Percentiles rank a stretch among this genome's conserved stretches.
Evolutionary conservation across 1,284 basidiomycete genomes (phyloP).

Genomic region (Serendipita sp.): DNA sequence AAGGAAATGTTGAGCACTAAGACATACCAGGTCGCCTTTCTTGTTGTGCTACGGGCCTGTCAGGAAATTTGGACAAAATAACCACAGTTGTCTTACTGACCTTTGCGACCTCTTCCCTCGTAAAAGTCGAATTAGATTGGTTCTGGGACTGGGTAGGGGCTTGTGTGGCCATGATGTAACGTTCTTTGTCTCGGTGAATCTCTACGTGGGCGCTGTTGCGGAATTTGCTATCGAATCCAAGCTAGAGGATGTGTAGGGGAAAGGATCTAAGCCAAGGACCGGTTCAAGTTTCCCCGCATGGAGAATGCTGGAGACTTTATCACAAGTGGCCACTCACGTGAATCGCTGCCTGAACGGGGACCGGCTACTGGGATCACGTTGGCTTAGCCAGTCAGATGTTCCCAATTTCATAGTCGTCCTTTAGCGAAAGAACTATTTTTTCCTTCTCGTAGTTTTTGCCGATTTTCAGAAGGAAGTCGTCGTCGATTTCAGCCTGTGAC

Average conservation of each 20-base stretch:
- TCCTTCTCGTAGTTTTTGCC: no score
- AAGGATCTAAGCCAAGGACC: background rate
- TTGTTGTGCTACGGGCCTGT: conserved; percentile 51
- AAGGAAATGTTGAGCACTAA: background rate
- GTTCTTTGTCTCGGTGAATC: background rate
- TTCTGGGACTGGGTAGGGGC: no score
- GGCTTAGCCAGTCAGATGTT: background rate
- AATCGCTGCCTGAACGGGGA: background rate
- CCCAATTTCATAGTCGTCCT: background rate
- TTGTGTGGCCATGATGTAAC: background rate
- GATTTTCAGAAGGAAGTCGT: no score
- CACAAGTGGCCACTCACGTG: background rate
- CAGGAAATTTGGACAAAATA: background rate
- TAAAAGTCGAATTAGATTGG: conserved; percentile 17
- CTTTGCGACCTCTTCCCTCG: conserved; percentile 39
- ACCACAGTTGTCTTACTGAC: conserved; percentile 21
- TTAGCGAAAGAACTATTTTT: background rate
- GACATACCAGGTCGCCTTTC: conserved; percentile 49
- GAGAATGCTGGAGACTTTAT: background rate
- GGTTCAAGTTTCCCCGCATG: background rate
- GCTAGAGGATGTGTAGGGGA: background rate
- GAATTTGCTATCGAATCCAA: background rate
- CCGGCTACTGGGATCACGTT: background rate
- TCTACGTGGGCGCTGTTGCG: background rate
- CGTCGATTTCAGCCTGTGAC: no score